Evolutionary conservation across 2,329 filamentous ascomycete genomes (phyloP), one percentile per base, ranked within the genome.

Genomic region (Fusarium sp.): DNA sequence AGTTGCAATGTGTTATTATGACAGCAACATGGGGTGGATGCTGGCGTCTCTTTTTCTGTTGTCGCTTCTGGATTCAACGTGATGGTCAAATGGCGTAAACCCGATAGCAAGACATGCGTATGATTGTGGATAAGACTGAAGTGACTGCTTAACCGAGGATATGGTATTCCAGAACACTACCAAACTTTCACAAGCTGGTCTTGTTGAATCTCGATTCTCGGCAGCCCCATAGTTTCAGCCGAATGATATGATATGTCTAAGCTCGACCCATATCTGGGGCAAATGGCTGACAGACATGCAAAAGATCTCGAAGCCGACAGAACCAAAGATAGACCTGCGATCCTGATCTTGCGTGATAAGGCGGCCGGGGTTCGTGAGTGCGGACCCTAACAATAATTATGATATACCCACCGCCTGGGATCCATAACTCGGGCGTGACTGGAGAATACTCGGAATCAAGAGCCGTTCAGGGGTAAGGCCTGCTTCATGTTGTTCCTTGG

Each of bases 71-170:
- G n/a, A n/a, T 35, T 17, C 15, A 35, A 35, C 33, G 10, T 10
- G 35, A 66, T 51, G 48, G 43, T n/a, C 49, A 30, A 28, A 70
- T 56, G 32, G 39, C 45, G 46, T 54, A 24, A 56, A 41, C 17
- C 20, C n/a, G 32, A 51, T 54, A 61, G n/a, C 57, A 63, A 24
- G 44, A 58, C 59, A 65, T 60, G 58, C 35, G n/a, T 33, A 17
- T 33, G 14, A 35, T 15, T 45, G n/a, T 59, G 46, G 26, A 43
- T 40, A 43, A 35, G 22, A 41, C 43, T 43, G 45, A 55, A 50
- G 45, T 51, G 44, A 49, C 32, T 62, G 32, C 56, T 59, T 71
- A 71, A 50, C 68, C 68, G 68, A 71, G 70, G 71, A 62, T 67
- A 67, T 62, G 46, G 45, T 17, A 60, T 58, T 67, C 41, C 55